Evolutionary conservation across 1,284 basidiomycete species (phyloP), one percentile per base, ranked within the genome.

Genomic region (Rhodotorula sp.): DNA sequence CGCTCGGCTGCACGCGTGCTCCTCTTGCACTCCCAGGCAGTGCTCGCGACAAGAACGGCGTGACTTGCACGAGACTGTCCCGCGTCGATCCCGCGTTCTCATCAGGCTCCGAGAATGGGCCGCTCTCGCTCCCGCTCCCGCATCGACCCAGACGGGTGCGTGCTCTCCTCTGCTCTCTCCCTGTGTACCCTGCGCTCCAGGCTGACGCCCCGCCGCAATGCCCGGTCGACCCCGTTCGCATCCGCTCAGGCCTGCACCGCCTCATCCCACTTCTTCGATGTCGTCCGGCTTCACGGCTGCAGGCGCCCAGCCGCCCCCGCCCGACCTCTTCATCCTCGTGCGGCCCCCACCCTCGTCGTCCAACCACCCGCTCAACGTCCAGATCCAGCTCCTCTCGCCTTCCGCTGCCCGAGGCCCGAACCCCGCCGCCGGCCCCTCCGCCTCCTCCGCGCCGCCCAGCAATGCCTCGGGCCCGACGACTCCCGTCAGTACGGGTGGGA

Each of bases 281-380:
- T 23, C 61, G 19, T 42, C 50, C 42, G 52, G 44, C 49, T 13
- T 16, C 34, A 19, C 21, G 12, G 16, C 46, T 27, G 23, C 41
- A 2, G 41, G 9, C 34, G 1, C 44, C 10, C 16, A 46, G 8
- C 23, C 34, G n/a, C 55, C 34, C 2, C 59, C 64, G 1, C 70
- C 73, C 17, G 71, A 72, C 56, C 49, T 72, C 45, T 70, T 76
- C 81, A 89, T 91, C 71, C 87, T 92, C 77, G 91, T 93, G 58
- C 87, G 91, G 63, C 91, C 91, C 2, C 92, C 92, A 2, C 90
- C 93, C 0, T 87, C 89, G 21, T 89, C 89, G 80, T 86, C 88
- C 25, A 91, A 91, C 76, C 93, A 97, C 77, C 92, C 93, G 0
- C 85, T 96, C 61, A 97, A 96, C 80, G 86, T 97, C 1, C 95